A percentile compares a stretch with the other conserved stretches of the same genome.
phyloP scores from a whole-genome alignment of 441 rosid species.

The Eutrema salsugineum region DNA sequence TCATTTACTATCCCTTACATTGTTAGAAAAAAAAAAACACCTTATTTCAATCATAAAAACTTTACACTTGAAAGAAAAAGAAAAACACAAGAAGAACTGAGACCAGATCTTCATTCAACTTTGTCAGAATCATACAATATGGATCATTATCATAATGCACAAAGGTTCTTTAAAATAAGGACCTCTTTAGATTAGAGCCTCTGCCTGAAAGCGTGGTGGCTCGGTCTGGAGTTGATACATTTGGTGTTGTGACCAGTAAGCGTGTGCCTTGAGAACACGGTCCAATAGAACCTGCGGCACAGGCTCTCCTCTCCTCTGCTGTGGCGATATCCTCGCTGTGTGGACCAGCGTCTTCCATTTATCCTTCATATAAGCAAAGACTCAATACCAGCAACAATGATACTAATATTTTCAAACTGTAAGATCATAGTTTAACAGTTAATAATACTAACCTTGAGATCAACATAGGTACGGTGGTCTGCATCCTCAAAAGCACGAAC shows the following conservation, averaged over 20 bases:
- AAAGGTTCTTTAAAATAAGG: neutral
- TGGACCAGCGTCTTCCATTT: conserved; percentile 93
- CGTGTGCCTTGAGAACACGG: conserved; percentile 70
- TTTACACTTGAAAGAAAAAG: neutral
- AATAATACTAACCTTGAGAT: conserved; percentile 59
- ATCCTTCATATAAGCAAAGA: conserved; percentile 44
- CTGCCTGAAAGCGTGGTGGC: neutral
- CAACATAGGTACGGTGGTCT: conserved; percentile 87
- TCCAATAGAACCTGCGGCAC: conserved; percentile 86
- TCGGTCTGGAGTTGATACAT: conserved; percentile 36
- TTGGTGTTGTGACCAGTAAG: conserved; percentile 78
- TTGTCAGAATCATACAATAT: neutral
- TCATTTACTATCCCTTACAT: neutral
- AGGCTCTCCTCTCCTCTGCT: conserved; percentile 89
- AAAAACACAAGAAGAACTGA: neutral
- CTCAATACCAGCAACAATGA: neutral
- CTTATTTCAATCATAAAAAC: conserved; percentile 3
- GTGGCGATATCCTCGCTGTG: conserved; percentile 87
- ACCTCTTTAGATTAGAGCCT: neutral
- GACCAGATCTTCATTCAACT: neutral
- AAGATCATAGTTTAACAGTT: neutral
- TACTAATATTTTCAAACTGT: neutral
- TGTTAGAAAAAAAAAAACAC: neutral
- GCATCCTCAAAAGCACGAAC: conserved; percentile 78
- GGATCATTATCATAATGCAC: neutral